phyloP scores from a whole-genome alignment of 805 yeast genomes.

The Yarrowia hollandica region DNA sequence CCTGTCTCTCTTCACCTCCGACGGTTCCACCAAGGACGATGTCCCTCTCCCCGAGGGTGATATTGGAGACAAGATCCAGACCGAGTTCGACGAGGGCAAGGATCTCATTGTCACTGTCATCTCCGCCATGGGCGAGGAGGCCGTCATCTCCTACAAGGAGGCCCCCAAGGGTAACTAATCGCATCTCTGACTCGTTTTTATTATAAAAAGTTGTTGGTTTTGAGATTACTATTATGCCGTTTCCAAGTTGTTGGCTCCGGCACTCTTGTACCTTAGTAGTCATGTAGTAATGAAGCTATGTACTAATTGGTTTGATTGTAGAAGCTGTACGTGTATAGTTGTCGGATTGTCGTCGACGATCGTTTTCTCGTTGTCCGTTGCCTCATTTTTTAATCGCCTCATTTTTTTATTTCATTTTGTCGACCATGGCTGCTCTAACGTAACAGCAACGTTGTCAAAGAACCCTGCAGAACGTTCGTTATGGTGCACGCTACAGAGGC shows the following conservation, averaged over 20 bases:
- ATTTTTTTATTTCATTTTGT: too few species aligned
- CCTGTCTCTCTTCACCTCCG: conserved; percentile 94
- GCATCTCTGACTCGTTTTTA: conserved; percentile 16
- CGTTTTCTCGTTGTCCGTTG: too few species aligned
- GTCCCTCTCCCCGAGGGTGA: conserved; percentile 98
- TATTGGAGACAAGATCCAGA: conserved; percentile 87
- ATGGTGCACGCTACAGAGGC: too few species aligned
- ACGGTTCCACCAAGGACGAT: conserved; percentile 99
- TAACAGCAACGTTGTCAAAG: too few species aligned
- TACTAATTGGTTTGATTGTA: conserved; percentile 1
- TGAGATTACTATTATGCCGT: conserved; percentile 4
- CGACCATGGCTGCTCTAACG: too few species aligned
- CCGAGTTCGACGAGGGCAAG: conserved; percentile 97
- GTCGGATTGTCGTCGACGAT: too few species aligned
- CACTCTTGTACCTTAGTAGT: conserved; percentile 20
- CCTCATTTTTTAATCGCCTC: too few species aligned
- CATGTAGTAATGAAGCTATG: conserved; percentile 28
- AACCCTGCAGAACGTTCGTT: too few species aligned
- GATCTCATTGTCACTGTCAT: conserved; percentile 95
- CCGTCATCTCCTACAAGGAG: conserved; percentile 97
- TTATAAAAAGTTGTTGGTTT: conserved; percentile 12
- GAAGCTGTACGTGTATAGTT: neutral
- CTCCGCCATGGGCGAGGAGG: conserved; percentile 99
- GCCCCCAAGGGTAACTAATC: conserved; percentile 66
- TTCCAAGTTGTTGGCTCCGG: neutral